Conservation (phyloP, 768 basidiomycete genomes). For the Suillus luteus region DNA sequence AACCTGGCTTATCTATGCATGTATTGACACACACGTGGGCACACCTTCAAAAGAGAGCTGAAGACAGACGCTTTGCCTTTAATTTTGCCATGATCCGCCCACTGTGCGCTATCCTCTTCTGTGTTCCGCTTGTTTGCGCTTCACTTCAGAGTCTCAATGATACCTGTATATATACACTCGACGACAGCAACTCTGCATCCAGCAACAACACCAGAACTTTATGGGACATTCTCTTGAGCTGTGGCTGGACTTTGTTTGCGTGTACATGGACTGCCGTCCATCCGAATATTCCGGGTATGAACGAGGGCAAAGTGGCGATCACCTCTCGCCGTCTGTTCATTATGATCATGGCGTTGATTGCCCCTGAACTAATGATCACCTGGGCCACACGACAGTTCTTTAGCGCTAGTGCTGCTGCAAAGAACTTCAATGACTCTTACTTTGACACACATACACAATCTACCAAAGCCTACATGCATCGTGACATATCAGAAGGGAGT, state of each 20-base stretch:
- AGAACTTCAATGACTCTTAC: slow-evolving; percentile 3
- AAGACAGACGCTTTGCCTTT: not conserved
- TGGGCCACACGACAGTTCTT: slow-evolving; percentile 34
- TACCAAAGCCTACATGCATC: not conserved
- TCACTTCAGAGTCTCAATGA: not conserved
- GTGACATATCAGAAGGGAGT: not conserved
- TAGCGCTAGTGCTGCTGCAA: slow-evolving; percentile 16
- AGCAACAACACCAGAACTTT: slow-evolving; percentile 13
- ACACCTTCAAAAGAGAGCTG: not conserved
- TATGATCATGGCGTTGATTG: slow-evolving; percentile 27
- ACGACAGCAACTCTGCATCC: not conserved
- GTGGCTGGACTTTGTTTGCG: slow-evolving; percentile 28
- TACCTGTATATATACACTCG: not conserved
- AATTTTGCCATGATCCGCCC: not conserved
- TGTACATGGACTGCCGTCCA: slow-evolving; percentile 36
- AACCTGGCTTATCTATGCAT: not conserved
- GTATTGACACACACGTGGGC: not conserved
- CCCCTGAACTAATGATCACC: slow-evolving; percentile 30
- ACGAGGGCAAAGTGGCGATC: slow-evolving; percentile 13
- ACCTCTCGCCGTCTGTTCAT: slow-evolving; percentile 16
- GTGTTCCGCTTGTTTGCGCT: not conserved
- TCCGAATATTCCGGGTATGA: slow-evolving; percentile 29
- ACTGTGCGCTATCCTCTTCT: not conserved
- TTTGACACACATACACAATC: not conserved
- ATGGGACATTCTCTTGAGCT: slow-evolving; percentile 28